These are phyloP conservation scores for Dillenia turbinata DNA, from an alignment of 164 flowering plant species.

Conservation along the genomic window DNA sequence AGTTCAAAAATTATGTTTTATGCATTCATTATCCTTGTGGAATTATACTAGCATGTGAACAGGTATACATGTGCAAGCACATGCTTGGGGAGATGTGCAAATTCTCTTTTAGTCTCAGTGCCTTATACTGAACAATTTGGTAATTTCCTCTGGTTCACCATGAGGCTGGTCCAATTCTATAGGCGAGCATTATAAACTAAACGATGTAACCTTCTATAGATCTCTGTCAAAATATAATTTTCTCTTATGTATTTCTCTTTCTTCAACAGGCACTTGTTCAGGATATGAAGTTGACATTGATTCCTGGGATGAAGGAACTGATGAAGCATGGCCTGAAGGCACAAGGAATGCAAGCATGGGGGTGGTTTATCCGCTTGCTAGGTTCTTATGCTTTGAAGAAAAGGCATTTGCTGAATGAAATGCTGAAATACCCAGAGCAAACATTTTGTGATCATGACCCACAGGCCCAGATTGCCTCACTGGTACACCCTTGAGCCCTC, in stretches of 20 bases:
- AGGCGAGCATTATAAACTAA: too few species aligned
- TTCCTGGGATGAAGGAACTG: constrained; percentile 47
- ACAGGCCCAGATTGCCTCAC: constrained; percentile 66
- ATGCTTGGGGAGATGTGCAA: too few species aligned
- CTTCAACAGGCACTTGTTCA: constrained; percentile 38
- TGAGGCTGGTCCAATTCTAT: too few species aligned
- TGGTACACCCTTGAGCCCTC: constrained; percentile 30
- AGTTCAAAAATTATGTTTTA: too few species aligned
- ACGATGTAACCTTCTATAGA: too few species aligned
- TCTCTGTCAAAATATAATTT: too few species aligned
- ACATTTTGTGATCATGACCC: constrained; percentile 63
- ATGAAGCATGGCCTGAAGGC: constrained; percentile 44
- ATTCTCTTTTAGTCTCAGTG: too few species aligned
- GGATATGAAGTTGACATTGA: constrained; percentile 54
- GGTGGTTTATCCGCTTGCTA: constrained; percentile 68
- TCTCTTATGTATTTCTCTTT: constrained; percentile 1
- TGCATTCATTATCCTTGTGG: too few species aligned
- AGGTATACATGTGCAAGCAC: too few species aligned
- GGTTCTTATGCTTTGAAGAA: constrained; percentile 49
- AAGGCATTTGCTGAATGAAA: constrained; percentile 58
- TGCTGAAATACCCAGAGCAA: constrained; percentile 63
- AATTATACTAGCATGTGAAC: too few species aligned
- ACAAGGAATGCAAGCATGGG: constrained; percentile 70
- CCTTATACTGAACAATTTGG: too few species aligned
- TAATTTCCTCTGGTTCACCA: too few species aligned